Percentiles rank a stretch among this genome's conserved stretches.
phyloP scores from a whole-genome alignment of 1,139 yeast genomes.

The Candida frijolesensis region DNA sequence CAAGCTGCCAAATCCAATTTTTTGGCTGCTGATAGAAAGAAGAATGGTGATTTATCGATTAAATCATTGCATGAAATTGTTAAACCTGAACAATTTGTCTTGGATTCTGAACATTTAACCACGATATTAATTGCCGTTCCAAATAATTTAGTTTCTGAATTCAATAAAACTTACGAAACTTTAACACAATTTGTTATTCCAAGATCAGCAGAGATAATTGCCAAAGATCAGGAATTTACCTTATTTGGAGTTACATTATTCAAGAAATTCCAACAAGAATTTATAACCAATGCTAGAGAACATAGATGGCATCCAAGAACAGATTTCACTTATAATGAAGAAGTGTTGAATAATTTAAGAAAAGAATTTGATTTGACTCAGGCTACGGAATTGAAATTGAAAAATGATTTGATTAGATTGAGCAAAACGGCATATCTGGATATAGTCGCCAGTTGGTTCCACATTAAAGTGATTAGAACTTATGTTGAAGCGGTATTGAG shows the following conservation, averaged over 20 bases:
- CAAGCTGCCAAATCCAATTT: slow-evolving; percentile 82
- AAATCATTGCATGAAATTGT: slow-evolving; percentile 90
- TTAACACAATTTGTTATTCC: slow-evolving; percentile 85
- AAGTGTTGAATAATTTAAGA: slow-evolving; percentile 66
- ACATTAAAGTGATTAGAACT: slow-evolving; percentile 65
- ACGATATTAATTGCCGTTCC: slow-evolving; percentile 90
- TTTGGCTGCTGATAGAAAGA: slow-evolving; percentile 87
- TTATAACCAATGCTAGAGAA: slow-evolving; percentile 74
- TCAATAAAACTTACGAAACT: slow-evolving; percentile 72
- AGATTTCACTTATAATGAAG: slow-evolving; percentile 87
- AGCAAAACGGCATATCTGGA: slow-evolving; percentile 89
- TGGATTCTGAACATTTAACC: slow-evolving; percentile 81
- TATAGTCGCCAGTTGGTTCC: slow-evolving; percentile 83
- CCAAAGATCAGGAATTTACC: slow-evolving; percentile 71
- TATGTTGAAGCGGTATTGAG: slow-evolving; percentile 76
- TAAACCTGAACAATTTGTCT: slow-evolving; percentile 78
- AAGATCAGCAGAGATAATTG: slow-evolving; percentile 72
- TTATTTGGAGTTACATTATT: slow-evolving; percentile 82
- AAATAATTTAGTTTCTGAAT: slow-evolving; percentile 57
- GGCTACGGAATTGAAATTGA: slow-evolving; percentile 70
- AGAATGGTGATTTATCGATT: slow-evolving; percentile 90
- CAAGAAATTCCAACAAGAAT: slow-evolving; percentile 75
- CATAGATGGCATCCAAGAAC: slow-evolving; percentile 86
- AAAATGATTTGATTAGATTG: slow-evolving; percentile 78
- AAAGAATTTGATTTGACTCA: slow-evolving; percentile 78